Evolutionary conservation across 371 early-diverging fungal species (phyloP).

Genomic region (Coemansia sp.): DNA sequence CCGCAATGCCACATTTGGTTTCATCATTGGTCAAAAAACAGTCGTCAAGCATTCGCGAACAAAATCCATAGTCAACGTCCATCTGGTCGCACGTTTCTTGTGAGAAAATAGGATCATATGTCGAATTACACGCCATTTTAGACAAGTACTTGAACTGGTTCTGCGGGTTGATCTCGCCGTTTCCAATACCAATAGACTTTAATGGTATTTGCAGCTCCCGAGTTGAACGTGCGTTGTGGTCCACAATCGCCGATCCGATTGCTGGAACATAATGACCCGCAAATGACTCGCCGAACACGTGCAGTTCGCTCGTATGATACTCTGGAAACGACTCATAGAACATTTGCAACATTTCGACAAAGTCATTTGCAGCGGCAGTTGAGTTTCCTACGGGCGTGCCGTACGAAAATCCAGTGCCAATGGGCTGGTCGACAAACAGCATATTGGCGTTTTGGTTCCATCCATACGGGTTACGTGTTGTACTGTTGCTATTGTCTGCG

Average conservation of each 20-base stretch:
- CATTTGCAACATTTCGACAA: constrained; percentile 62
- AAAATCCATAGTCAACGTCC: constrained; percentile 64
- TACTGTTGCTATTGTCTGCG: constrained; percentile 58
- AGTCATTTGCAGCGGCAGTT: constrained; percentile 58
- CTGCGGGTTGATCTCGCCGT: constrained; percentile 83
- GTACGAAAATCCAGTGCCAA: constrained; percentile 76
- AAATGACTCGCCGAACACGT: constrained; percentile 59
- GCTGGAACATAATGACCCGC: constrained; percentile 75
- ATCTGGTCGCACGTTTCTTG: constrained; percentile 62
- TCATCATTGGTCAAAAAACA: constrained; percentile 70
- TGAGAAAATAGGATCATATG: constrained; percentile 67
- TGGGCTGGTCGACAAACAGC: constrained; percentile 82
- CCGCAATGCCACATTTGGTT: constrained; percentile 74
- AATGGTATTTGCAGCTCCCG: constrained; percentile 56
- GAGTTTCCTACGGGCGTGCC: constrained; percentile 55
- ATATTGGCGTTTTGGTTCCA: constrained; percentile 79
- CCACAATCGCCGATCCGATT: constrained; percentile 61
- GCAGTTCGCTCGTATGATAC: constrained; percentile 53
- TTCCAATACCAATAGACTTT: constrained; percentile 76
- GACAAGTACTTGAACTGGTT: constrained; percentile 80
- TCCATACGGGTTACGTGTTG: constrained; percentile 59
- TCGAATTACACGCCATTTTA: constrained; percentile 71
- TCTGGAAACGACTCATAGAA: constrained; percentile 63
- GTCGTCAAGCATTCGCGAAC: constrained; percentile 63
- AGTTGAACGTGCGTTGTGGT: constrained; percentile 48